Conservation (phyloP, 163 green algal species). For the Coccomyxa subellipsoidea region DNA sequence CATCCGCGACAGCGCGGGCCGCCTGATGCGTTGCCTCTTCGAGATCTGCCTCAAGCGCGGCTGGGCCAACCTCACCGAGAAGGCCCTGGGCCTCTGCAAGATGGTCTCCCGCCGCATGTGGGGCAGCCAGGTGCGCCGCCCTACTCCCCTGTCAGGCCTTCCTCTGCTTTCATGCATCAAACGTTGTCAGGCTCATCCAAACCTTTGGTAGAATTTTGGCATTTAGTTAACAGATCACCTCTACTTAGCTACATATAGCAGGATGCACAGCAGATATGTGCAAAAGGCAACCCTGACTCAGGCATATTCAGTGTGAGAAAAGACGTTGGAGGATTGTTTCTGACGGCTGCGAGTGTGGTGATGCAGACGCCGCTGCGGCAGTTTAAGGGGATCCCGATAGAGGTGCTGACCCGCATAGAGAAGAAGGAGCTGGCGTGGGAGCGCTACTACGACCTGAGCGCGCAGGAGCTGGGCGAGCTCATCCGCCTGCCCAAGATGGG, state of each 20-base stretch:
- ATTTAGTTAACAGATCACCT: too few species aligned
- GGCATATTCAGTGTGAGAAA: too few species aligned
- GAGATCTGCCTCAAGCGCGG: conserved; percentile 92
- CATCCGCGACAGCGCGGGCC: conserved; percentile 87
- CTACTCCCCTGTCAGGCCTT: not conserved
- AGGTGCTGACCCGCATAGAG: conserved; percentile 62
- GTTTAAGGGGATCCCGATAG: conserved; percentile 49
- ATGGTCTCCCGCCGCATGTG: conserved; percentile 92
- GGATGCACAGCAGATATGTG: too few species aligned
- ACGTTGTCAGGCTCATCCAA: too few species aligned
- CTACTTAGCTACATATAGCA: too few species aligned
- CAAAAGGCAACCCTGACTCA: too few species aligned
- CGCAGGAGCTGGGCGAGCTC: conserved; percentile 90
- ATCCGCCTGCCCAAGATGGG: conserved; percentile 92
- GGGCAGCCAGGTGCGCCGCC: conserved; percentile 52
- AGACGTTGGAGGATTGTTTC: too few species aligned
- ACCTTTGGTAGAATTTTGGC: too few species aligned
- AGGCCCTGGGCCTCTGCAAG: conserved; percentile 90
- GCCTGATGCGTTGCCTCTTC: conserved; percentile 95
- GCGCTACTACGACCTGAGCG: conserved; percentile 91
- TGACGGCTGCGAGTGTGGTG: not conserved
- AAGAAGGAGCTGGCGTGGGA: conserved; percentile 95
- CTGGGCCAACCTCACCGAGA: conserved; percentile 86
- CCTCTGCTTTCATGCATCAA: not conserved
- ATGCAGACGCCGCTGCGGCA: conserved; percentile 88